Evolutionary conservation across 139 green algal genomes (phyloP), one percentile per base, ranked within the genome.

Genomic region (Haematococcus lacustris): DNA sequence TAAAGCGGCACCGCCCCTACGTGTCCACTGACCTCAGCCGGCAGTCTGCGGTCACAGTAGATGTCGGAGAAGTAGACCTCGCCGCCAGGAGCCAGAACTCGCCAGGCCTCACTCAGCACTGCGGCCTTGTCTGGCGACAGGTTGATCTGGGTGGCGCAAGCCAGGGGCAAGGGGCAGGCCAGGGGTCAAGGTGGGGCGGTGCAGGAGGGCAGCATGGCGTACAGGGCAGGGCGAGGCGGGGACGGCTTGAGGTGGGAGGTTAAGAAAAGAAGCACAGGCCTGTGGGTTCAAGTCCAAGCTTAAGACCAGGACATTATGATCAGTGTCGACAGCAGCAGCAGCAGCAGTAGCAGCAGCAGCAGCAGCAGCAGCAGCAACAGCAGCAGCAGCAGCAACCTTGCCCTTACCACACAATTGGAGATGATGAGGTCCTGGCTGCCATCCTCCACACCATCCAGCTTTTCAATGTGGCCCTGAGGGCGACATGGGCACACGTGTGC

Each of bases 11-110:
- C n/a, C n/a, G n/a, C n/a, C n/a, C n/a, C n/a, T n/a, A n/a, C n/a
- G n/a, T n/a, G n/a, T 26, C 2, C 5, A 43, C 72, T 72, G 0
- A 85, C 78, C 28, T 81, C 71, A 25, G 77, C 53, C 1, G 92
- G 90, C 59, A 97, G 77, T 3, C 91, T 75, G 1, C 94, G 68
- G 76, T 97, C 89, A 66, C 81, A 90, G 79, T 97, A 99, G 2
- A 99, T 92, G 77, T 99, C 95, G 33, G 81, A 93, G 82, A 99
- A 98, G 78, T 94, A 94, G 77, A 99, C 89, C 79, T 99, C 95
- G 32, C 95, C 95, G 25, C 95, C 95, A 0, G 79, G 76, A 2
- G 91, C 92, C 59, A 99, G 87, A 67, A 93, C 92, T 7, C 87
- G 80, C 63, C 88, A 91, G 1, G 80, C 75, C 64, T 89, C 85